These are phyloP conservation scores for Fusarium devonianum DNA, from an alignment of 2,329 filamentous ascomycete genomes.

Conservation along the genomic window DNA sequence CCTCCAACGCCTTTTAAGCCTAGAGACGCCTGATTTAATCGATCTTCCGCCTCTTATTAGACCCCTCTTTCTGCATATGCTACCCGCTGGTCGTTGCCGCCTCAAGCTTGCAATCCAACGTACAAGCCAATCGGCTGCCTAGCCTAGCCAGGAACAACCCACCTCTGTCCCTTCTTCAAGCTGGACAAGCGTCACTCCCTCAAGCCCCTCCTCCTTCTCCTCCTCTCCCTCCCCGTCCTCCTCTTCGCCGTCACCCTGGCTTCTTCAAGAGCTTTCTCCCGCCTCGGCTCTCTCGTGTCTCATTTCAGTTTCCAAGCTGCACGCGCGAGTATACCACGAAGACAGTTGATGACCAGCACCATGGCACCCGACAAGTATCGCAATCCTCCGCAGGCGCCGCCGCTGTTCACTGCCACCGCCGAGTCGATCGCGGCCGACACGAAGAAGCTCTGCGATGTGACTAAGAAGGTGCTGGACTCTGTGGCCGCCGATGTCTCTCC, in stretches of 20 bases:
- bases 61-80: constrained; percentile 34
- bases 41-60: constrained; percentile 8
- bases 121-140: constrained; percentile 34
- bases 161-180: constrained; percentile 27
- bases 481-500: constrained; percentile 68
- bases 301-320: constrained; percentile 57
- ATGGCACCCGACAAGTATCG: constrained; percentile 74
- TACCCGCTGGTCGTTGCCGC: neutral
- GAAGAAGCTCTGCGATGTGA: constrained; percentile 69
- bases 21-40: constrained; percentile 19
- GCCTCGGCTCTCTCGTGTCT: constrained; percentile 64
- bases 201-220: constrained; percentile 44
- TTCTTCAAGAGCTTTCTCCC: constrained; percentile 64
- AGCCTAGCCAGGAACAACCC: constrained; percentile 11
- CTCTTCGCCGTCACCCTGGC: constrained; percentile 73
- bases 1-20: constrained; percentile 14
- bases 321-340: constrained; percentile 43
- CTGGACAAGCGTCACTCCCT: constrained; percentile 41
- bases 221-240: constrained; percentile 62
- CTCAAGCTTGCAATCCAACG: constrained; percentile 8
- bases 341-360: constrained; percentile 56
- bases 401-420: constrained; percentile 77
- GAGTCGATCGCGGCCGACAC: constrained; percentile 72
- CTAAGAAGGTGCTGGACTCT: constrained; percentile 70
- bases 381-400: constrained; percentile 79